Evolutionary conservation across 768 basidiomycete genomes (phyloP).

Genomic region (Tephrocybe sp.): DNA sequence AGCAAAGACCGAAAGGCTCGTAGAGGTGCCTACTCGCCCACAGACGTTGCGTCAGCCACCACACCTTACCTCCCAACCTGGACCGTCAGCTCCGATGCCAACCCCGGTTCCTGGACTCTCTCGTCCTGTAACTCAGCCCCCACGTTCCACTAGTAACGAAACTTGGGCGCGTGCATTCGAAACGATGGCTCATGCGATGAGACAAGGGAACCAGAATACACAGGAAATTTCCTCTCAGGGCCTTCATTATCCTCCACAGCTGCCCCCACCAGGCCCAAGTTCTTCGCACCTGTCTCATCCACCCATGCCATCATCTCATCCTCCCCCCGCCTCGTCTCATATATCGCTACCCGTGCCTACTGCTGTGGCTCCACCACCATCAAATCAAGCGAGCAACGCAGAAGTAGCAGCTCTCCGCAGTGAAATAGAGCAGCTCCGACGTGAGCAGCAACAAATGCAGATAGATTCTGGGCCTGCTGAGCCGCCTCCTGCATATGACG

Average conservation of each 20-base stretch:
- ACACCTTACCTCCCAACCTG: neutral
- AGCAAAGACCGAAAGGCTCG: neutral
- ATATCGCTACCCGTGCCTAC: neutral
- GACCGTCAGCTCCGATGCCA: neutral
- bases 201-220: no score
- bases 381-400: neutral
- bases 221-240: no score
- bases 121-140: no score
- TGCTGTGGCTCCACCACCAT: neutral
- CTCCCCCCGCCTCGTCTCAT: neutral
- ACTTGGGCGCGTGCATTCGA: neutral
- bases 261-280: no score
- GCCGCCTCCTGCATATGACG: conserved; percentile 1
- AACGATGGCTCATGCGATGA: no score
- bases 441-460: neutral
- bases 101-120: neutral
- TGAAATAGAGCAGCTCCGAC: neutral
- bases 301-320: neutral
- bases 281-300: neutral
- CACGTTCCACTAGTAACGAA: no score
- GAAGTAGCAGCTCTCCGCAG: neutral
- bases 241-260: no score
- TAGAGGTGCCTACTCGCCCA: neutral
- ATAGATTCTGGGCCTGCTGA: neutral
- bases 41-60: neutral